These are phyloP conservation scores for Aspergillus incahuasiensis DNA, from an alignment of 495 filamentous ascomycete genomes.

Conservation along the genomic window DNA sequence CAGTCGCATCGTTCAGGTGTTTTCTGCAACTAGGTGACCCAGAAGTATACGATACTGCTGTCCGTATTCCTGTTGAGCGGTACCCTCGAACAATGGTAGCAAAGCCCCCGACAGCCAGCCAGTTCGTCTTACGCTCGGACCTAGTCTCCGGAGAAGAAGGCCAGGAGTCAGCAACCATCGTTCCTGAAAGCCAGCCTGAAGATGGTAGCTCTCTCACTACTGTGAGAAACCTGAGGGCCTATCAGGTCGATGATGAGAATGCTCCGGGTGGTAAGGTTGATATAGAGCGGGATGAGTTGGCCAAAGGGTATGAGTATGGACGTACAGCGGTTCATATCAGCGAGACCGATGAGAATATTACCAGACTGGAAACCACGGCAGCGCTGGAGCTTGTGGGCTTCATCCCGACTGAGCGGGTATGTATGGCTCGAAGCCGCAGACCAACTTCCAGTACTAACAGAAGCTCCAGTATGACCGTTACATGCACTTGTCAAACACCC, in stretches of 20 bases:
- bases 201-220: slow-evolving; percentile 47
- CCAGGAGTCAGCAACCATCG: slow-evolving; percentile 46
- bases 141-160: slow-evolving; percentile 39
- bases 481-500: slow-evolving; percentile 73
- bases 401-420: slow-evolving; percentile 66
- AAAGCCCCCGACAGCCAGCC: slow-evolving; percentile 66
- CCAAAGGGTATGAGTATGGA: slow-evolving; percentile 92
- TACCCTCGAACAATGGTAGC: slow-evolving; percentile 81
- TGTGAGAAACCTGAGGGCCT: slow-evolving; percentile 69
- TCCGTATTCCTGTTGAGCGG: slow-evolving; percentile 83
- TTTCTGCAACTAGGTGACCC: slow-evolving; percentile 75
- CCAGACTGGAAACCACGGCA: slow-evolving; percentile 70
- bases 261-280: slow-evolving; percentile 78
- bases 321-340: slow-evolving; percentile 85
- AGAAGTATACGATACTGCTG: slow-evolving; percentile 64
- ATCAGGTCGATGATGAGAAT: slow-evolving; percentile 70
- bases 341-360: slow-evolving; percentile 75
- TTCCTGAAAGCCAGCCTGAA: slow-evolving; percentile 26
- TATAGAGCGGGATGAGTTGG: slow-evolving; percentile 76
- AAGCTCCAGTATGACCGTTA: slow-evolving; percentile 70
- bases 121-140: slow-evolving; percentile 56
- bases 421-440: neutral
- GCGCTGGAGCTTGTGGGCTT: slow-evolving; percentile 84
- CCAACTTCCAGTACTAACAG: slow-evolving; percentile 9
- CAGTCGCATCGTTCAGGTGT: slow-evolving; percentile 75